Percentiles rank a stretch among this genome's conserved stretches.
Evolutionary conservation across 164 flowering plant species (phyloP).

Genomic region (Liriodendron chinense): DNA sequence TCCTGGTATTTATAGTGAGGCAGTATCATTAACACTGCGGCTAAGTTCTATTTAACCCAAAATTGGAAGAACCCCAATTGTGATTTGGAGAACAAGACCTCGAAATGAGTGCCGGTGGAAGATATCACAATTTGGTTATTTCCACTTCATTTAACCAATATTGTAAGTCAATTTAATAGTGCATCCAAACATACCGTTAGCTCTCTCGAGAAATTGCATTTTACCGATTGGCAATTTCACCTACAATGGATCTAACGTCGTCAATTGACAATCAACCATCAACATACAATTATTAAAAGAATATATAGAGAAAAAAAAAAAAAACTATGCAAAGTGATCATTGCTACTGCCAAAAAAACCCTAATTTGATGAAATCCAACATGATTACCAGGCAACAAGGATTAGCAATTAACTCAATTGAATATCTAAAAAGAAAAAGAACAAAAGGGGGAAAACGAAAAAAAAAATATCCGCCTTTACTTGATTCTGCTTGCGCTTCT

Average conservation of each 20-base stretch:
- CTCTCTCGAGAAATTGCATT: background rate
- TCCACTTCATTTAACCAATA: no score
- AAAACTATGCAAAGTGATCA: background rate
- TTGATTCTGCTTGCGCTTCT: conserved; percentile 5
- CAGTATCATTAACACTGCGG: no score
- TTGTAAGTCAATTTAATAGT: background rate
- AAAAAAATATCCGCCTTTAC: background rate
- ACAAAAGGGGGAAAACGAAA: background rate
- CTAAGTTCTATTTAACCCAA: no score
- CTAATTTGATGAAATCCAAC: background rate
- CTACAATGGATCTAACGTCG: no score
- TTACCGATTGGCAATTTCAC: background rate
- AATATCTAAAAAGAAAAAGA: background rate
- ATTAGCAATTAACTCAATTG: background rate
- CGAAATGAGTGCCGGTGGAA: no score
- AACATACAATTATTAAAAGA: no score
- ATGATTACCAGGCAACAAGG: background rate
- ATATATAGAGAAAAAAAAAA: no score
- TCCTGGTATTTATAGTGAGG: no score
- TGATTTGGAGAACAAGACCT: no score
- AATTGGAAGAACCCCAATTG: no score
- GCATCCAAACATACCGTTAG: background rate
- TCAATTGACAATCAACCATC: no score
- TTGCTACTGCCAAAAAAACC: background rate
- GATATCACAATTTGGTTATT: no score